phyloP scores from a whole-genome alignment of 768 basidiomycete species.

The Lactifluus piperatus region DNA sequence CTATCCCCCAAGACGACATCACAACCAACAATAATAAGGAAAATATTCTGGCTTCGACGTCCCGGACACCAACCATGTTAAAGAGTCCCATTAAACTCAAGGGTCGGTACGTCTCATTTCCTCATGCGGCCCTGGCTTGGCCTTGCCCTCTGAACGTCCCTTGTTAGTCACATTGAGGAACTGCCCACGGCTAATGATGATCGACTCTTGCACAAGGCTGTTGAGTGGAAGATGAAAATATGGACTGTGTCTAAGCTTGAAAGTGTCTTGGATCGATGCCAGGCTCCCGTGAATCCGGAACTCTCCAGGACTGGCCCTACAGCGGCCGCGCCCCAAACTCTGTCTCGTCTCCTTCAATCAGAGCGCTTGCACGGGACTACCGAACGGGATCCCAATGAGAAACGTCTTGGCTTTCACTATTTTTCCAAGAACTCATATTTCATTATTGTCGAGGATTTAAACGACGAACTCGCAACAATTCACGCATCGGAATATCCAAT shows the following conservation, averaged over 20 bases:
- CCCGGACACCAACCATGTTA: conserved; percentile 26
- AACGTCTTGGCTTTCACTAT: conserved; percentile 80
- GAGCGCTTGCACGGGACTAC: conserved; percentile 78
- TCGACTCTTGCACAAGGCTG: conserved; percentile 57
- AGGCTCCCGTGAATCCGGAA: conserved; percentile 29
- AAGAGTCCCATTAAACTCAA: conserved; percentile 62
- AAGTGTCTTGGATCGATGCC: conserved; percentile 63
- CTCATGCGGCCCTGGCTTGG: not conserved
- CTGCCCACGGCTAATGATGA: conserved; percentile 24
- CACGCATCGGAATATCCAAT: conserved; percentile 73
- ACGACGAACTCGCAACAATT: conserved; percentile 75
- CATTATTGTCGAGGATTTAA: conserved; percentile 87
- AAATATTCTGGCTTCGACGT: conserved; percentile 35
- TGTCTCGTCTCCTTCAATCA: conserved; percentile 61
- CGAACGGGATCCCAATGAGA: conserved; percentile 88
- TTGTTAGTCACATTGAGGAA: conserved; percentile 28
- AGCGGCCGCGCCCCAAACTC: conserved; percentile 32
- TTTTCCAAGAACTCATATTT: conserved; percentile 71
- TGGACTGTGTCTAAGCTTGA: conserved; percentile 72
- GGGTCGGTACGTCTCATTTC: conserved; percentile 39
- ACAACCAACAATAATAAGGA: conserved; percentile 47
- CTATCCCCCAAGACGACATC: conserved; percentile 28
- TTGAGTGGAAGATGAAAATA: conserved; percentile 70
- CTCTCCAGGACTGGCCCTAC: conserved; percentile 26
- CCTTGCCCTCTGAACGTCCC: not conserved